Evolutionary conservation across 495 filamentous ascomycete genomes (phyloP).

Genomic region (Antarctomyces pellizariae): DNA sequence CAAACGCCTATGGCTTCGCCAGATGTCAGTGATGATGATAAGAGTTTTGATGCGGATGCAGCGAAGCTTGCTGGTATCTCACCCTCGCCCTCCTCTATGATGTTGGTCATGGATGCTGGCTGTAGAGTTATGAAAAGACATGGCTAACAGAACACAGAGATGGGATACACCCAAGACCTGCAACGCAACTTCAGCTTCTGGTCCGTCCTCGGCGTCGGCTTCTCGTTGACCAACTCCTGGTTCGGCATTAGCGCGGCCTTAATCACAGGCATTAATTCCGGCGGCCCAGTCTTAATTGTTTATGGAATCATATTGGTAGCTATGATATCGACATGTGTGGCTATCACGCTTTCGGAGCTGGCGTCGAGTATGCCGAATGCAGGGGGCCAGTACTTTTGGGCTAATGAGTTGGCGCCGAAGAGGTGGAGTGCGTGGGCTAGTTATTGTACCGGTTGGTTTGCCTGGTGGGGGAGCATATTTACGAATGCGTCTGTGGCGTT

Average conservation of each 20-base stretch:
- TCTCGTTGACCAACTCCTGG: conserved; percentile 42
- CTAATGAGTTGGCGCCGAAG: conserved; percentile 29
- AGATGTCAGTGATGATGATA: neutral
- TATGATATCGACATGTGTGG: conserved; percentile 29
- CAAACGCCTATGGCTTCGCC: too few relatives aligned
- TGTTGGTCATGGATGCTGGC: conserved; percentile 3
- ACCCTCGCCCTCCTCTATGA: too few relatives aligned
- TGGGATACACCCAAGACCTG: conserved; percentile 36
- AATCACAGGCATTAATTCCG: conserved; percentile 33
- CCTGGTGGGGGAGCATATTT: conserved; percentile 31
- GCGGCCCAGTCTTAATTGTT: conserved; percentile 34
- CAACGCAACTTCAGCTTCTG: conserved; percentile 32
- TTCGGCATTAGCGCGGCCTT: conserved; percentile 35
- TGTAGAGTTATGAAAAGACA: conserved; percentile 1
- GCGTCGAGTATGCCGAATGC: conserved; percentile 34
- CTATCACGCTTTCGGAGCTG: conserved; percentile 29
- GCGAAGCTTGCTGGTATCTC: conserved; percentile 13
- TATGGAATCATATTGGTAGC: conserved; percentile 35
- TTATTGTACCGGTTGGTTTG: conserved; percentile 33
- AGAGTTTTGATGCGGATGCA: conserved; percentile 9
- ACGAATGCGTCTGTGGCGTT: conserved; percentile 33
- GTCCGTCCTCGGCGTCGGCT: conserved; percentile 33
- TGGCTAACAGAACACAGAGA: conserved; percentile 14
- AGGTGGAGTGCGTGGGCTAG: conserved; percentile 25
- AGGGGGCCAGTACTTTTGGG: conserved; percentile 43